phyloP scores from a whole-genome alignment of 805 yeast genomes.

The Teunomyces pallodes region DNA sequence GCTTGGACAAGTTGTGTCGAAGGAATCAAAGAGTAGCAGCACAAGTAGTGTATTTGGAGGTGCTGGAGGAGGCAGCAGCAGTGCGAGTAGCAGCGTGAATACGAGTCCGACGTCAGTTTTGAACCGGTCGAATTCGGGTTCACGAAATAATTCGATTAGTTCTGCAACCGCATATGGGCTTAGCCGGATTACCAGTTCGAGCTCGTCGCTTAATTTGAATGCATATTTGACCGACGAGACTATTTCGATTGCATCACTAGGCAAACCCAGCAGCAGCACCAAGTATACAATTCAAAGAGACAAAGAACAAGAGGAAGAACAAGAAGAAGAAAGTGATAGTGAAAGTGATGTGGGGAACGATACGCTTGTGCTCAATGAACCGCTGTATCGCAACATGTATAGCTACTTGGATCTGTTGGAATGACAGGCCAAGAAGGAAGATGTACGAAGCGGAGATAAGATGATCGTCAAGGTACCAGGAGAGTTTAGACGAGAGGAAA shows the following conservation, averaged over 20 bases:
- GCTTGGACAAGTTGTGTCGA: constrained; percentile 1
- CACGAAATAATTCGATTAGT: constrained; percentile 28
- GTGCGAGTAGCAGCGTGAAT: constrained; percentile 2
- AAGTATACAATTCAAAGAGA: neutral
- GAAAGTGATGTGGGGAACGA: constrained; percentile 4
- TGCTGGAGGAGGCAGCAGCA: neutral
- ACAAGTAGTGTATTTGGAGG: neutral
- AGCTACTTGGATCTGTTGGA: constrained; percentile 5
- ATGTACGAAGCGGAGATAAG: neutral
- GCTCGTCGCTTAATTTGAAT: constrained; percentile 39
- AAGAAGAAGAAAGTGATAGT: neutral
- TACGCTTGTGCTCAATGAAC: constrained; percentile 4
- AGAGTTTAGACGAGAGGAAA: neutral
- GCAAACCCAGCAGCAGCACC: constrained; percentile 1
- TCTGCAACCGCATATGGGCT: constrained; percentile 24
- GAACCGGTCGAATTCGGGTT: constrained; percentile 3
- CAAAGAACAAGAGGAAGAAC: neutral
- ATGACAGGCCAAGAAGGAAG: neutral
- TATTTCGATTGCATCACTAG: neutral
- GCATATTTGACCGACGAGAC: constrained; percentile 41
- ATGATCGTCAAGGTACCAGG: neutral
- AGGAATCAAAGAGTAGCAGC: neutral
- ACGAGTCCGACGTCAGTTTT: neutral
- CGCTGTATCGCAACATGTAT: neutral
- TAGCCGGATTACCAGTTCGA: constrained; percentile 36